A percentile compares a stretch with the other conserved stretches of the same genome.
These are phyloP conservation scores for Canavalia ensiformis DNA, from an alignment of 306 rosid species.

Conservation along the genomic window DNA sequence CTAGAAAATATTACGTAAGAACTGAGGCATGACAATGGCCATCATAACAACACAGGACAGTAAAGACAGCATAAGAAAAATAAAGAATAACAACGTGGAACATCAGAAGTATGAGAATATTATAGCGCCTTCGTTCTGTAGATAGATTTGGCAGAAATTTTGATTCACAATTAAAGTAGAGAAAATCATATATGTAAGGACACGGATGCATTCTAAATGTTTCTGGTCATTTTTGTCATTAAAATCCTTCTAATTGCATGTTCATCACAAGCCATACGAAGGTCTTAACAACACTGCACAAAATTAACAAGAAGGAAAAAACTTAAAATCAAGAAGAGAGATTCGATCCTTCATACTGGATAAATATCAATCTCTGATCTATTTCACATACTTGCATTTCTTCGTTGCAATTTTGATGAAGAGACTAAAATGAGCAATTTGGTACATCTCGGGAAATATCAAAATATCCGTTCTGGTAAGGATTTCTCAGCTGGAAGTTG, in stretches of 20 bases:
- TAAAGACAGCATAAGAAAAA: neutral
- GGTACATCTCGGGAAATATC: conserved; percentile 36
- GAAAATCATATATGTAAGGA: too few species aligned
- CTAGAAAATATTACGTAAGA: neutral
- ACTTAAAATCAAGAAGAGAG: neutral
- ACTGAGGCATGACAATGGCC: neutral
- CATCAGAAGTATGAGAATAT: too few species aligned
- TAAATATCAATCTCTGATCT: conserved; percentile 16
- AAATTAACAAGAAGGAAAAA: neutral
- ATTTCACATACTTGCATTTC: conserved; percentile 27
- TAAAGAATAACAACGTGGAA: neutral
- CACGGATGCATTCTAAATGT: too few species aligned
- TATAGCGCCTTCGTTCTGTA: too few species aligned
- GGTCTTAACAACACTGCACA: neutral
- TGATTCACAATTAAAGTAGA: too few species aligned
- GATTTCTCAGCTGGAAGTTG: conserved; percentile 81
- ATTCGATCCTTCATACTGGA: neutral
- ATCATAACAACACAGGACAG: neutral
- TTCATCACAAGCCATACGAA: neutral
- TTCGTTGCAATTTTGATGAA: neutral
- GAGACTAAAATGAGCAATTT: neutral
- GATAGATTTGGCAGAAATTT: too few species aligned
- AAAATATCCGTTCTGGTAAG: conserved; percentile 59
- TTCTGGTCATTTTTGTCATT: too few species aligned
- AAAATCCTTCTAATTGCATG: too few species aligned